phyloP scores from a whole-genome alignment of 1,139 yeast species.

The Zygosaccharomyces sapae region DNA sequence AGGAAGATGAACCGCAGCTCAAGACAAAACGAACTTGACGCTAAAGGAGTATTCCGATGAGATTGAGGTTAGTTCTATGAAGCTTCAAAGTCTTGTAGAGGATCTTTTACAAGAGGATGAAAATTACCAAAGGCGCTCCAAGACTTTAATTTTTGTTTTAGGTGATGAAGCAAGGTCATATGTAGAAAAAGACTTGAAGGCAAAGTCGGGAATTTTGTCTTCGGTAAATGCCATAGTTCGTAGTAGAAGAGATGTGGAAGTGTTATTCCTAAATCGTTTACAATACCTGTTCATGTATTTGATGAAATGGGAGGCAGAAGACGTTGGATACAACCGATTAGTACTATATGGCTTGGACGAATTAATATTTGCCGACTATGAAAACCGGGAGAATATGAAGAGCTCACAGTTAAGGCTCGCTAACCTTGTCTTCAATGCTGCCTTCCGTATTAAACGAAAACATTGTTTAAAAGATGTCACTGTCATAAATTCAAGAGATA shows the following conservation, averaged over 20 bases:
- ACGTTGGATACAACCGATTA: slow-evolving; percentile 20
- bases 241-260: slow-evolving; percentile 22
- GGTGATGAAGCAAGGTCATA: slow-evolving; percentile 26
- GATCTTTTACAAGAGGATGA: slow-evolving; percentile 11
- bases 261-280: slow-evolving; percentile 30
- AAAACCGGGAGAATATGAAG: slow-evolving; percentile 5
- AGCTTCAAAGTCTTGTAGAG: slow-evolving; percentile 10
- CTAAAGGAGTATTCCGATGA: not conserved
- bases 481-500: slow-evolving; percentile 15
- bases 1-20: not conserved
- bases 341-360: slow-evolving; percentile 31
- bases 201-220: slow-evolving; percentile 15
- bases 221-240: slow-evolving; percentile 22
- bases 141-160: slow-evolving; percentile 26
- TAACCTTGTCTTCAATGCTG: slow-evolving; percentile 26
- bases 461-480: slow-evolving; percentile 18
- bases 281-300: slow-evolving; percentile 35
- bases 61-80: slow-evolving; percentile 1
- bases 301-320: slow-evolving; percentile 32
- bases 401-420: slow-evolving; percentile 19
- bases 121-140: slow-evolving; percentile 9
- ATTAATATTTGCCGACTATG: slow-evolving; percentile 13
- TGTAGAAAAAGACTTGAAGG: slow-evolving; percentile 22
- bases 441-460: slow-evolving; percentile 23
- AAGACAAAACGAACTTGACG: slow-evolving; percentile 6